phyloP scores from a whole-genome alignment of 164 flowering plant genomes.

The Vitis riparia region DNA sequence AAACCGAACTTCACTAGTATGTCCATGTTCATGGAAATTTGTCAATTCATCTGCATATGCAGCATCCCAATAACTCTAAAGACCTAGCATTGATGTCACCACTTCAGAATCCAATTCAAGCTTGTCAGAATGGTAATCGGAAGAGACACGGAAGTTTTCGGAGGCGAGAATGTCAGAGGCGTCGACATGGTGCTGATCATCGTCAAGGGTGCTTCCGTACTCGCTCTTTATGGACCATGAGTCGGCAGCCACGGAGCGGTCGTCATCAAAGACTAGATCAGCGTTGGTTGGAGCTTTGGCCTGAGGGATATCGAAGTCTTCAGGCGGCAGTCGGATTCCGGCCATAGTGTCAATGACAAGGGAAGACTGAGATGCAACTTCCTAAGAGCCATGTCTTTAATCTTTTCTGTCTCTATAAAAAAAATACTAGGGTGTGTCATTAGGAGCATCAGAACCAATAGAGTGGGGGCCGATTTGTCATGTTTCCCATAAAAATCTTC shows the following conservation, averaged over 20 bases:
- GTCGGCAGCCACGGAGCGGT: constrained; percentile 96
- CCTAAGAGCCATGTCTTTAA: background rate
- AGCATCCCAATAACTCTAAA: constrained; percentile 92
- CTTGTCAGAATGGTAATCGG: constrained; percentile 96
- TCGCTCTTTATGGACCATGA: constrained; percentile 99
- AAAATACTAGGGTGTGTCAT: no score
- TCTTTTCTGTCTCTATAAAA: no score
- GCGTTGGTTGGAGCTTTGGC: constrained; percentile 33
- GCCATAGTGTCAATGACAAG: constrained; percentile 44
- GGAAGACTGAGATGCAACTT: background rate
- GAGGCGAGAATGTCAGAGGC: constrained; percentile 85
- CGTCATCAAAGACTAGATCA: constrained; percentile 91
- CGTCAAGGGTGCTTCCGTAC: constrained; percentile 95
- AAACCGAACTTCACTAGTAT: constrained; percentile 54
- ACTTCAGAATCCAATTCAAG: constrained; percentile 81
- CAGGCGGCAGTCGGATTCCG: constrained; percentile 73
- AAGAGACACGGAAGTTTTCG: constrained; percentile 59
- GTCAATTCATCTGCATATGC: constrained; percentile 80
- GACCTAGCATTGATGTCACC: constrained; percentile 68
- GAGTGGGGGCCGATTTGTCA: no score
- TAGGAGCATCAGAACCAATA: no score
- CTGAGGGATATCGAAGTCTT: constrained; percentile 65
- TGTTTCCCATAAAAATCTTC: no score
- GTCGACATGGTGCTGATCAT: constrained; percentile 94
- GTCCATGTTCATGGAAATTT: constrained; percentile 90